phyloP scores from a whole-genome alignment of 2,329 filamentous ascomycete genomes.

The Talaromyces sp. region DNA sequence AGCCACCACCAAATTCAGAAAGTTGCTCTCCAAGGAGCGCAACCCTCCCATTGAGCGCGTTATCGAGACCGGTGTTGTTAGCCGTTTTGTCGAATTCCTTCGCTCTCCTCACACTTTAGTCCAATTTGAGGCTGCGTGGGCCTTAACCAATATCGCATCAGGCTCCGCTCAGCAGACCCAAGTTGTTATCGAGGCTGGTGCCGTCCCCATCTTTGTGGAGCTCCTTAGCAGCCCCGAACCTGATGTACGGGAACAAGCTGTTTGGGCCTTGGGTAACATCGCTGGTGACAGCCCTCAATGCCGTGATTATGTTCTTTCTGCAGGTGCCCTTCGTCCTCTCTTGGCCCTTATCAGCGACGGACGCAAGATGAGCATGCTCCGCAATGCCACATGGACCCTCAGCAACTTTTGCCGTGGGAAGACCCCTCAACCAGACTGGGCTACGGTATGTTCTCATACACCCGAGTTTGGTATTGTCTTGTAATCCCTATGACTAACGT shows the following conservation, averaged over 20 bases:
- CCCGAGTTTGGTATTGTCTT: not conserved
- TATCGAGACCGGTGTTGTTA: constrained; percentile 97
- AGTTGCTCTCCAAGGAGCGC: constrained; percentile 95
- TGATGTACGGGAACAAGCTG: constrained; percentile 95
- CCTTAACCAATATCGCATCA: constrained; percentile 97
- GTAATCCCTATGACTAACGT: constrained; percentile 1
- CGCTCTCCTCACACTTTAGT: constrained; percentile 96
- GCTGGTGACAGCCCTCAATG: constrained; percentile 96
- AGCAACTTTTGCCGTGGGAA: constrained; percentile 99
- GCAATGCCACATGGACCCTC: constrained; percentile 97
- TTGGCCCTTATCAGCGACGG: constrained; percentile 90
- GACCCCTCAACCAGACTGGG: constrained; percentile 97
- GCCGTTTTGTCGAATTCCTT: constrained; percentile 96
- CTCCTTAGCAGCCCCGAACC: constrained; percentile 92
- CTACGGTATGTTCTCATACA: constrained; percentile 65
- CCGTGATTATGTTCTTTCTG: constrained; percentile 91
- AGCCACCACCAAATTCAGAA: constrained; percentile 97
- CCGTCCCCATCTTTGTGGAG: constrained; percentile 97
- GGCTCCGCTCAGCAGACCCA: constrained; percentile 96
- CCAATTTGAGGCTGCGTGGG: constrained; percentile 98
- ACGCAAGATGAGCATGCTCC: constrained; percentile 97
- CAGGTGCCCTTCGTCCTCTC: constrained; percentile 85
- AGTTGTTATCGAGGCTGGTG: constrained; percentile 96
- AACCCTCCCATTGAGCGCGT: constrained; percentile 99
- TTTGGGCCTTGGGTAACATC: constrained; percentile 98